These are phyloP conservation scores for Lotus japonicus DNA, from an alignment of 306 rosid species.

Conservation along the genomic window DNA sequence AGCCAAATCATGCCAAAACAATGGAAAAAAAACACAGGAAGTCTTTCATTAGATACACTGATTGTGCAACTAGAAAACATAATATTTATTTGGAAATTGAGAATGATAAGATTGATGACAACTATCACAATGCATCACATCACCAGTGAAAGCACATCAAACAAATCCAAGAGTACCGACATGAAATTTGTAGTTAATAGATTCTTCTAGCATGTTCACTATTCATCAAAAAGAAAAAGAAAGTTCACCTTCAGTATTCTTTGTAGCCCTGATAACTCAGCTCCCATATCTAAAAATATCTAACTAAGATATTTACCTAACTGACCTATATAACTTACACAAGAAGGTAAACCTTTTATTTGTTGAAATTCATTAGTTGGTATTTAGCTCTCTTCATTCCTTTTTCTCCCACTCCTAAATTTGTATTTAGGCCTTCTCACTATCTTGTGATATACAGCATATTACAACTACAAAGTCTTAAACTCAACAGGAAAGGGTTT, in stretches of 20 bases:
- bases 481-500: background rate
- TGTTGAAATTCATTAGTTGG: background rate
- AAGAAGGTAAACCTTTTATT: background rate
- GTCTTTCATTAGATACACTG: background rate
- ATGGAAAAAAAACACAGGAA: background rate
- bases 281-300: background rate
- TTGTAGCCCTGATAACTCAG: background rate
- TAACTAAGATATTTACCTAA: background rate
- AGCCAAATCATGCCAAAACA: background rate
- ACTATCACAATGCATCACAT: background rate
- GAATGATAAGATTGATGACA: conserved; percentile 10
- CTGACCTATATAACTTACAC: background rate
- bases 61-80: background rate
- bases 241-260: background rate
- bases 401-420: background rate
- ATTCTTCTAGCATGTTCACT: background rate
- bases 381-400: background rate
- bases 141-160: background rate
- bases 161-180: background rate
- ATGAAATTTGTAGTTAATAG: background rate
- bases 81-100: background rate
- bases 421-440: background rate
- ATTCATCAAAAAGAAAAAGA: background rate
- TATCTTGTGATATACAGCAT: background rate
- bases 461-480: background rate